Base-by-base conservation (phyloP, 257 asterid species). In the Craterostigma plantagineum region DNA sequence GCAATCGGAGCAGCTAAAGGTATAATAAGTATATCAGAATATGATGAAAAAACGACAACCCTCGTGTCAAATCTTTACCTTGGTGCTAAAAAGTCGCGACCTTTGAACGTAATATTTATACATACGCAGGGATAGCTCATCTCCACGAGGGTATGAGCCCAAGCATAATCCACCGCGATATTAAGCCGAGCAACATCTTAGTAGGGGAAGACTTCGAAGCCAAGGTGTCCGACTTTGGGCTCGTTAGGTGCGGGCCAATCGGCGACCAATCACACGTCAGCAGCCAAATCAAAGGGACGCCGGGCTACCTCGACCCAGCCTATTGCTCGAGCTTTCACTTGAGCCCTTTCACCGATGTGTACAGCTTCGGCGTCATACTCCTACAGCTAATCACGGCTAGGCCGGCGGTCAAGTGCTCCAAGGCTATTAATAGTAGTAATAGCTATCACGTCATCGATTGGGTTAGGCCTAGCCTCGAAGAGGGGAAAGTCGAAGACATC, bases 1-100 rank as follows among this genome's bases (percentile, higher is more conserved):
- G 94, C 94, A 57, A 77, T 72, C 17, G 92, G 92, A 55, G 92
- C 76, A 40, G 94, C 92, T 47, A 77, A 72, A 66, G 92, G 94
- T 77, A 37, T n/a, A n/a, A n/a, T n/a, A 3, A 37, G 10, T 34
- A n/a, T n/a, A n/a, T n/a, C n/a, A n/a, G 12, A 7, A 10, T 16
- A 39, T 23, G 2, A 34, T 37, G 8, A 10, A 37, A 10, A 37
- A 10, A 37, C 3, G 8, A 10, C 3, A 10, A 12, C 41, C 14
- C 11, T 12, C 8, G n/a, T n/a, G n/a, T 37, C 3, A 12, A 37
- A 37, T 12, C 41, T 12, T 37, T n/a, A n/a, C n/a, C n/a, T n/a
- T n/a, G n/a, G n/a, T n/a, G n/a, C n/a, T n/a, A n/a, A n/a, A n/a
- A n/a, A n/a, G n/a, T n/a, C n/a, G n/a, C n/a, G n/a, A n/a, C n/a